Evolutionary conservation across 1,284 basidiomycete genomes (phyloP), one percentile per base, ranked within the genome.

Genomic region (Marasmius sp.): DNA sequence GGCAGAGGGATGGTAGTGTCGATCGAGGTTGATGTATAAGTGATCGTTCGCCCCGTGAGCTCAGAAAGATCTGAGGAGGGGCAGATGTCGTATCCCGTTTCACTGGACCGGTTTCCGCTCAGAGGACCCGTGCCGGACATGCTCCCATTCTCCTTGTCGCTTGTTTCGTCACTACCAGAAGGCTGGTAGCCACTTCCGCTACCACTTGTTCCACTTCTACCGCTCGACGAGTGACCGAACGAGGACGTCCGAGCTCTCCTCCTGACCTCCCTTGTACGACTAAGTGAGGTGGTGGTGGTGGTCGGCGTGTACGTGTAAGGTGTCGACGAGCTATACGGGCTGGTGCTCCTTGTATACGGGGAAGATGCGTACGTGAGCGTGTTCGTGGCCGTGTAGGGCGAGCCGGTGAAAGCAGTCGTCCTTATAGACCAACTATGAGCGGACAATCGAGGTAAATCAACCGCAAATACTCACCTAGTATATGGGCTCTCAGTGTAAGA

Each of bases 231-330:
- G 53, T 74, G 71, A 14, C 76, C 72, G 33, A 74, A 69, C 6
- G 73, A 74, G 5, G 75, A 50, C 5, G 47, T 48, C 1, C 52
- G 57, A n/a, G 38, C 75, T 37, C 85, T 77, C 58, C 89, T 77
- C 54, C 86, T 75, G 7, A 91, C 79, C 41, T 81, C 89, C 7
- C 84, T 74, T 1, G 84, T 82, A 33, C 89, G 79, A 7, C 85
- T 83, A 22, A 92, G 73, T 1, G 77, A 71, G 4, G 79, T 63
- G 11, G 63, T 65, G 37, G 66, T 67, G 39, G 68, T 63, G 10
- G 61, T 60, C 1, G 61, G 58, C 5, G 58, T 60, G 38, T 60
- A 57, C 10, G 61, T 59, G 22, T 47, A 47, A 8, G 45, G 45
- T 2, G 45, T 47, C 16, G 61, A 62, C n/a, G 57, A 49, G 36